phyloP scores from a whole-genome alignment of 805 yeast genomes.

The Pichia pseudocactophila region DNA sequence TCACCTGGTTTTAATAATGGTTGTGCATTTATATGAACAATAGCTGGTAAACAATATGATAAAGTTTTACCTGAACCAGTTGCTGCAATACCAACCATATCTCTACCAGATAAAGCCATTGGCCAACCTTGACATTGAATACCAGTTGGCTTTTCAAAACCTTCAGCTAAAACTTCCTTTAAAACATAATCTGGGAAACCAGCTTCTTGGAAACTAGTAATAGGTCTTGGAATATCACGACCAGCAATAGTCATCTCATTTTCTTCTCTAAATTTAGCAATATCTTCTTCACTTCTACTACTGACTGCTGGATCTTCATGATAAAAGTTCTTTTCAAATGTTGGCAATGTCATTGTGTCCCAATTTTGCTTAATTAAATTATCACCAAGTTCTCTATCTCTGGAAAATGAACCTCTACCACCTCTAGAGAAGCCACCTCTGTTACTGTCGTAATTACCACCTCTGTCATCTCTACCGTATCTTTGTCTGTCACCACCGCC shows the following conservation, averaged over 20 bases:
- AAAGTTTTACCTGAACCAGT: slow-evolving; percentile 99
- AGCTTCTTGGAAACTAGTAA: slow-evolving; percentile 88
- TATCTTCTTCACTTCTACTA: slow-evolving; percentile 64
- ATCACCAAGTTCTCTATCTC: slow-evolving; percentile 41
- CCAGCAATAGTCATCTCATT: slow-evolving; percentile 84
- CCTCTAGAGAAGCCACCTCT: slow-evolving; percentile 29
- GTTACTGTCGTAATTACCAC: slow-evolving; percentile 25
- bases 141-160: slow-evolving; percentile 90
- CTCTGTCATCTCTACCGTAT: slow-evolving; percentile 29
- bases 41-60: slow-evolving; percentile 93
- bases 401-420: slow-evolving; percentile 28
- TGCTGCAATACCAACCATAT: slow-evolving; percentile 97
- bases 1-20: slow-evolving; percentile 89
- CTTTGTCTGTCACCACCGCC: slow-evolving; percentile 32
- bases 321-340: slow-evolving; percentile 93
- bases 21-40: slow-evolving; percentile 97
- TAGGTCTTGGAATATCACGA: slow-evolving; percentile 85
- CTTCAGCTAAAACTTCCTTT: slow-evolving; percentile 80
- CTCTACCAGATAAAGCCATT: slow-evolving; percentile 98
- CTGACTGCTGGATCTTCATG: slow-evolving; percentile 74
- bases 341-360: slow-evolving; percentile 70
- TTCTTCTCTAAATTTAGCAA: slow-evolving; percentile 66
- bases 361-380: slow-evolving; percentile 68
- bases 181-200: slow-evolving; percentile 95
- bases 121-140: slow-evolving; percentile 99